A percentile compares a stretch with the other conserved stretches of the same genome.
Conservation (phyloP, 352 stramenopile genomes). For the Thalassiosira ordinaria region DNA sequence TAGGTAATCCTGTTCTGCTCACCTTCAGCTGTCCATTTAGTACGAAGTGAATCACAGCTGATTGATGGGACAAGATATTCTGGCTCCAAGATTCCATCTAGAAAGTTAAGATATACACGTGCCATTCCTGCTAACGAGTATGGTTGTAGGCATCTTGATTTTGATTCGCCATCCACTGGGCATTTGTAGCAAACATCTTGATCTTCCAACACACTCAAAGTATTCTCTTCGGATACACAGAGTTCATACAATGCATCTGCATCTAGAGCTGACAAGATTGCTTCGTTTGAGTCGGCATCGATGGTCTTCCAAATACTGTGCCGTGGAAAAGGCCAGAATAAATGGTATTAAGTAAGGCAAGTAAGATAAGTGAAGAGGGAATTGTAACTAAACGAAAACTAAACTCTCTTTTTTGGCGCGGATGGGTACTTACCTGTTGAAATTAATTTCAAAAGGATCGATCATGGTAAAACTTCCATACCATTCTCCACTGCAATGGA, state of each 20-base stretch:
- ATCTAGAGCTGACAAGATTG: slow-evolving; percentile 17
- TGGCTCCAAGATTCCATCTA: neutral
- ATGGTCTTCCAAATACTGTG: slow-evolving; percentile 50
- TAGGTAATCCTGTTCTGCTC: no score
- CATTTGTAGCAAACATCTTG: slow-evolving; percentile 46
- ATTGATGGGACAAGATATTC: slow-evolving; percentile 2
- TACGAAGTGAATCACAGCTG: neutral
- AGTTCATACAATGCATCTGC: slow-evolving; percentile 42
- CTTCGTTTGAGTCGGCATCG: neutral
- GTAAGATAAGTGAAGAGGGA: no score
- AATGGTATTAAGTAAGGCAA: no score
- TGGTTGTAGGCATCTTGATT: slow-evolving; percentile 7
- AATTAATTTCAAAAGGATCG: neutral
- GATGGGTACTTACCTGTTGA: no score
- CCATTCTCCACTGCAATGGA: neutral
- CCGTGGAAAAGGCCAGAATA: no score
- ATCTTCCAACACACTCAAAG: slow-evolving; percentile 35
- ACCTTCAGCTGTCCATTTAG: neutral
- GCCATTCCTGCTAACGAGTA: slow-evolving; percentile 1
- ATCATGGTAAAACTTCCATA: slow-evolving; percentile 6
- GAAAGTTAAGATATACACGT: neutral
- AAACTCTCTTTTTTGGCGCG: no score
- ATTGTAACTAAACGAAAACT: no score
- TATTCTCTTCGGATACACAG: slow-evolving; percentile 53
- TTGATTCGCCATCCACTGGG: neutral